These are phyloP conservation scores for Thinopyrum obtusiflorum DNA, from an alignment of 202 grass and related monocot species.

Conservation along the genomic window DNA sequence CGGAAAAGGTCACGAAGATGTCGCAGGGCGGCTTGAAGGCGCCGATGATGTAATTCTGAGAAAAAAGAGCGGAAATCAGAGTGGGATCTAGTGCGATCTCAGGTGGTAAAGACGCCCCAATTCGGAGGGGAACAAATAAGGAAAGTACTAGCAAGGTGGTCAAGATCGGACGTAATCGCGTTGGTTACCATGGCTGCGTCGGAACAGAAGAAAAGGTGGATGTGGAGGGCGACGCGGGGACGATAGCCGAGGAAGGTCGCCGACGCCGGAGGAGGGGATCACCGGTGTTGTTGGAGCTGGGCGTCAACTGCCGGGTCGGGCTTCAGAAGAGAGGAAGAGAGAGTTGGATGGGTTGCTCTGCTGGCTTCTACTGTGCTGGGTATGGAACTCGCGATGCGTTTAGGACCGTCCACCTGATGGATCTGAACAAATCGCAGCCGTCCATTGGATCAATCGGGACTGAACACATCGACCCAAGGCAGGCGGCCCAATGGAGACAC, in stretches of 20 bases:
- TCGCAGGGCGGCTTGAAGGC: conserved; percentile 88
- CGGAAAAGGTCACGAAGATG: conserved; percentile 71
- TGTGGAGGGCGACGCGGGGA: neutral
- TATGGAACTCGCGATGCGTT: neutral
- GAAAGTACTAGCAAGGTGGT: neutral
- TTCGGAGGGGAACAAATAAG: neutral
- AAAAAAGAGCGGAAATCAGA: neutral
- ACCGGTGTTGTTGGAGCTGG: conserved; percentile 17
- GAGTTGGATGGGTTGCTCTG: neutral
- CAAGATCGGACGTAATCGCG: neutral
- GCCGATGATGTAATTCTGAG: conserved; percentile 80
- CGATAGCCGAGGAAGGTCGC: neutral
- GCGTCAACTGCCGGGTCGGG: conserved; percentile 15
- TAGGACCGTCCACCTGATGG: neutral
- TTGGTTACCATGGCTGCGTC: conserved; percentile 17
- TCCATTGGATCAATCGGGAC: neutral
- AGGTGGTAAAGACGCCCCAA: neutral
- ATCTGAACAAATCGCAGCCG: neutral
- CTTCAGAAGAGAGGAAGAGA: neutral
- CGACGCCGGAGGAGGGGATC: neutral
- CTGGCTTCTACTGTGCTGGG: neutral
- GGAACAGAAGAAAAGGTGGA: neutral
- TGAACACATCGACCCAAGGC: neutral
- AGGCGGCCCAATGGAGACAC: neutral
- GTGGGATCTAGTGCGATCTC: conserved; percentile 5